Evolutionary conservation across 257 asterid genomes (phyloP), one percentile per base, ranked within the genome.

Genomic region (Buddleja alternifolia): DNA sequence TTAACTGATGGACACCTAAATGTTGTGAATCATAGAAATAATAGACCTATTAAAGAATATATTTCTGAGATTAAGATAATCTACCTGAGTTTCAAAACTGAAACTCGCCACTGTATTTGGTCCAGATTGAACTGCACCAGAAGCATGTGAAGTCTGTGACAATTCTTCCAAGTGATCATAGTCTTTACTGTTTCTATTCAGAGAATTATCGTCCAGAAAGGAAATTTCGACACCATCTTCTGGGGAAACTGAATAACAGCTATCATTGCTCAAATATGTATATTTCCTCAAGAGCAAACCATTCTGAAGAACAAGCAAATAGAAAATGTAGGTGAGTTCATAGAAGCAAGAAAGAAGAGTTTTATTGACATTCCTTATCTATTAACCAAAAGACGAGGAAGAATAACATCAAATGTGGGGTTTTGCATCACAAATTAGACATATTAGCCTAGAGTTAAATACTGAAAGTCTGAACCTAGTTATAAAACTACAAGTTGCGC

Each of bases 61-160:
- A 15, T 52, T 46, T 25, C 34, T 51, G 60, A 57, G 44, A 55
- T 66, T 68, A 74, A 32, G 62, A 62, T 61, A 63, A 66, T 48
- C 64, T 63, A 94, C 99, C 97, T 94, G 97, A 65, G 91, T 93
- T 81, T 94, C 99, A 74, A 91, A 92, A 78, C 96, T 94, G 76
- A 88, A 85, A 85, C 96, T 90, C 68, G 85, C 92, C 72, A 74
- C 56, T 73, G 77, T 73, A 78, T 65, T 70, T 72, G 88, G 70
- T 81, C 83, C 97, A 70, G 41, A 60, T 52, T 80, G 82, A 75
- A 68, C 83, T 75, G 77, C 54, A 46, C 73, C 81, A 17, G 94
- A 83, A 75, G 83, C 69, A 76, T 70, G 74, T 67, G 87, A 73
- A 56, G 72, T 63, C 65, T 69, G 76, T 44, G 85, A 71, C 46